phyloP scores from a whole-genome alignment of 805 yeast species.

The Komagataella ulmi region DNA sequence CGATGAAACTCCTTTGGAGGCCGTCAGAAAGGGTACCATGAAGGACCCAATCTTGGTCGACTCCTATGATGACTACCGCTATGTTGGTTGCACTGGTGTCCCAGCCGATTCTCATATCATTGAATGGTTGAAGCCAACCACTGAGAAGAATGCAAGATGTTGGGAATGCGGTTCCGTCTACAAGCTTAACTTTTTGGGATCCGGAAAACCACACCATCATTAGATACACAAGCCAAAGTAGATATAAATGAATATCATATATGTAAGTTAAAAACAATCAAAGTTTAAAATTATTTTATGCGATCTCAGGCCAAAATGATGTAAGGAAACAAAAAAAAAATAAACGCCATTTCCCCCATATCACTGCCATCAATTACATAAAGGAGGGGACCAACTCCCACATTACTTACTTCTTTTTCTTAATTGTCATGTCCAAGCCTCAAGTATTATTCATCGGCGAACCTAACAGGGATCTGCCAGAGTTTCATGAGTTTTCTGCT shows the following conservation, averaged over 20 bases:
- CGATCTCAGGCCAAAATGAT: neutral
- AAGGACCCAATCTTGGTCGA: conserved; percentile 82
- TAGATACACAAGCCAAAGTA: conserved; percentile 4
- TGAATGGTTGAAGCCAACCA: conserved; percentile 86
- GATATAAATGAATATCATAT: neutral
- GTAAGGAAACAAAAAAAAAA: neutral
- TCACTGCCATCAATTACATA: neutral
- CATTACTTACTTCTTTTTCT: neutral
- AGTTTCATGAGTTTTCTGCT: conserved; percentile 28
- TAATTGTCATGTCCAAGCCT: conserved; percentile 10
- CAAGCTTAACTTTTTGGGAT: conserved; percentile 80
- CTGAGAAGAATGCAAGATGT: conserved; percentile 79
- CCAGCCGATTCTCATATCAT: conserved; percentile 88
- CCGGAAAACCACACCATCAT: conserved; percentile 43
- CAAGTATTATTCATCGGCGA: conserved; percentile 38
- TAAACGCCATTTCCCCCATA: neutral
- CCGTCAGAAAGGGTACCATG: conserved; percentile 84
- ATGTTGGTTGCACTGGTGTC: conserved; percentile 94
- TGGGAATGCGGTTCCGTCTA: conserved; percentile 98
- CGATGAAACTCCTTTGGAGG: conserved; percentile 78
- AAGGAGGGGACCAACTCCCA: neutral
- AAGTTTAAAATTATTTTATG: neutral
- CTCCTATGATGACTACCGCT: conserved; percentile 84
- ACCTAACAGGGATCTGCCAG: conserved; percentile 29
- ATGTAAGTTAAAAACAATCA: neutral